Evolutionary conservation across 2,329 filamentous ascomycete species (phyloP), one percentile per base, ranked within the genome.

Genomic region (Decorospora gaudefroyi): DNA sequence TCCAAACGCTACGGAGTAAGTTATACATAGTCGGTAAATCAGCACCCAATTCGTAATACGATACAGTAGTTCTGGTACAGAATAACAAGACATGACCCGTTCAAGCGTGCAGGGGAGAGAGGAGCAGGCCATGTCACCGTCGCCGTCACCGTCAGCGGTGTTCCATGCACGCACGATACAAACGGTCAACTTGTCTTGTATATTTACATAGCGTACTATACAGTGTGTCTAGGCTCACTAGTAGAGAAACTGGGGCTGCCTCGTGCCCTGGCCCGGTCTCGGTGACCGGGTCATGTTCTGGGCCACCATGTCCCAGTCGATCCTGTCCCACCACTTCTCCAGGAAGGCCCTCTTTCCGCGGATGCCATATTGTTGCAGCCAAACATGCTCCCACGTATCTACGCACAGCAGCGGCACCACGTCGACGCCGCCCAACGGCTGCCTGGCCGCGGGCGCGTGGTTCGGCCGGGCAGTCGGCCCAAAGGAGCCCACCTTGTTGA

Each of bases 341-440:
- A 91, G 77, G 70, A 83, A 99, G 38, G 76, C 73, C 39, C 78
- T 76, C 82, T 96, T 99, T 35, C 89, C 90, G 30, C 76, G 78
- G 42, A 85, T 70, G 4, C 86, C 86, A 71, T 88, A 96, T 70
- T 97, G 90, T 42, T 82, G 80, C 69, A 97, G 74, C 83, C 88
- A 99, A 6, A 87, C 85, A 73, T 97, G 93, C 76, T 97, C 86
- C 93, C 93, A 99, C 4, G 90, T 96, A 74, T 90, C 97, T 47
- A 97, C 80, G 68, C 92, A 96, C 60, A 99, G 76, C 49, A 97
- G 77, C 9, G 92, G 91, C 43, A 83, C 77, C 22, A 91, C 71
- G 34, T 86, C 79, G 53, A 83, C 79, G 45, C 85, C 85, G 26
- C 86, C 87, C 1, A 86, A 84, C 4, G 83, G 79, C 46, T 79